phyloP scores from a whole-genome alignment of 2,329 filamentous ascomycete genomes.

The Penicillium olsonii region DNA sequence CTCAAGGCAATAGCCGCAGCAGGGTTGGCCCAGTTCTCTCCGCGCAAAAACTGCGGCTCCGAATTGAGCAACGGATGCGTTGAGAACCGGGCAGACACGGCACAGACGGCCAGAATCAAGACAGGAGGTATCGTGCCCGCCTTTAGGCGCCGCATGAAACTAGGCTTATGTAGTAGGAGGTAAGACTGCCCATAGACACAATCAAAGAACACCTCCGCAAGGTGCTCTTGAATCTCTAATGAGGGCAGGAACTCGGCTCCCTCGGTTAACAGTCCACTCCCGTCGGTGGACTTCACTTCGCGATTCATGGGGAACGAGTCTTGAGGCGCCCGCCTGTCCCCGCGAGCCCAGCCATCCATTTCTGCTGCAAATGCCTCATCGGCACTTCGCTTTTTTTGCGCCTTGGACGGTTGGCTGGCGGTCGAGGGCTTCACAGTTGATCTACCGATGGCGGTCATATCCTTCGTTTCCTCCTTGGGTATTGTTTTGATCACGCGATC shows the following conservation, averaged over 20 bases:
- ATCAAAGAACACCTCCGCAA: constrained; percentile 94
- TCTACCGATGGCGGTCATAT: constrained; percentile 68
- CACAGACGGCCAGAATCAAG: constrained; percentile 88
- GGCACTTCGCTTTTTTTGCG: constrained; percentile 75
- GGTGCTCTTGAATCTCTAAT: constrained; percentile 86
- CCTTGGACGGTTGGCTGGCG: constrained; percentile 59
- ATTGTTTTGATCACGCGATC: constrained; percentile 95
- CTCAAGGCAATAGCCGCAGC: constrained; percentile 85
- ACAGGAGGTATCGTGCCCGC: constrained; percentile 83
- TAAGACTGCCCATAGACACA: constrained; percentile 95
- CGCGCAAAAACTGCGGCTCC: constrained; percentile 78
- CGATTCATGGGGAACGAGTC: constrained; percentile 56
- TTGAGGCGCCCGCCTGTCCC: constrained; percentile 52
- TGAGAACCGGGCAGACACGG: constrained; percentile 92
- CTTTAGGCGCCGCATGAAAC: constrained; percentile 83
- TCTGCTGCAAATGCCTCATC: constrained; percentile 86
- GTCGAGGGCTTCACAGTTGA: constrained; percentile 81
- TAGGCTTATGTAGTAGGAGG: constrained; percentile 91
- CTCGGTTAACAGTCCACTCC: constrained; percentile 76
- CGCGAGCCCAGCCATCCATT: constrained; percentile 76
- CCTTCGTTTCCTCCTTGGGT: constrained; percentile 78
- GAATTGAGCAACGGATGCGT: constrained; percentile 78
- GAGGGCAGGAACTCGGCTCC: constrained; percentile 80
- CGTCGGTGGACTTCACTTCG: constrained; percentile 67
- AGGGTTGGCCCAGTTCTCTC: constrained; percentile 85